A percentile compares a stretch with the other conserved stretches of the same genome.
Evolutionary conservation across 345 rosid genomes (phyloP).

Genomic region (Capsella bursapastoris): DNA sequence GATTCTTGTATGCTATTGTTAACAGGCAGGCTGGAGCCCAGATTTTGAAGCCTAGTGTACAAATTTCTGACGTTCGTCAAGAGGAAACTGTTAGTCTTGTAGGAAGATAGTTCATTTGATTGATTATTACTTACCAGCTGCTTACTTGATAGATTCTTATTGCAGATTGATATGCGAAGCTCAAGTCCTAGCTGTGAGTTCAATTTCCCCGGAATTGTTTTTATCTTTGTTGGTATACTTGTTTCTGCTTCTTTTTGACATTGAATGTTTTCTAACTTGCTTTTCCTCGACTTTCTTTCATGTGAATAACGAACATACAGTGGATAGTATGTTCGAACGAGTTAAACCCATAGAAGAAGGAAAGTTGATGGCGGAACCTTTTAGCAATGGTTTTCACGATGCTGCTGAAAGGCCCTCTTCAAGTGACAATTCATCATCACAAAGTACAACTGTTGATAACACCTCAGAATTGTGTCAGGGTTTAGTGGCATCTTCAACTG

Average conservation of each 20-base stretch:
- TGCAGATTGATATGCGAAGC: conserved; percentile 60
- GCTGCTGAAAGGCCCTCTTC: conserved; percentile 39
- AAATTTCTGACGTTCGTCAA: conserved; percentile 40
- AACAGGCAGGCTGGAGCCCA: conserved; percentile 62
- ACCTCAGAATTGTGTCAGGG: conserved; percentile 46
- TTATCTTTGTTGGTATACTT: neutral
- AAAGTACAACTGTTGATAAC: conserved; percentile 47
- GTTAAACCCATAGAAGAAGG: conserved; percentile 53
- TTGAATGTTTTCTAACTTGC: conserved; percentile 3
- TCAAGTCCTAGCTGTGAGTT: conserved; percentile 59
- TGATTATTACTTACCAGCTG: conserved; percentile 1
- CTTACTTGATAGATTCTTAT: conserved; percentile 31
- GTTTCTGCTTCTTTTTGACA: neutral
- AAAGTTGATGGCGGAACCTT: conserved; percentile 32
- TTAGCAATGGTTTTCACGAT: conserved; percentile 44
- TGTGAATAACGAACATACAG: conserved; percentile 44
- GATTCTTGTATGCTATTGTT: conserved; percentile 42
- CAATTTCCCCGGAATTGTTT: neutral
- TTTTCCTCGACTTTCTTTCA: conserved; percentile 16
- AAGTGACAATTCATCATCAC: conserved; percentile 33
- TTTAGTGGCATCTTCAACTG: conserved; percentile 49
- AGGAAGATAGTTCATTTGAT: neutral
- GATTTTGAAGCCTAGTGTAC: conserved; percentile 41
- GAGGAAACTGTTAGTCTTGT: conserved; percentile 48
- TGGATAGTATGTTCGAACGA: conserved; percentile 42